Evolutionary conservation across 495 filamentous ascomycete species (phyloP).

Genomic region (Lichenothelia convexa): DNA sequence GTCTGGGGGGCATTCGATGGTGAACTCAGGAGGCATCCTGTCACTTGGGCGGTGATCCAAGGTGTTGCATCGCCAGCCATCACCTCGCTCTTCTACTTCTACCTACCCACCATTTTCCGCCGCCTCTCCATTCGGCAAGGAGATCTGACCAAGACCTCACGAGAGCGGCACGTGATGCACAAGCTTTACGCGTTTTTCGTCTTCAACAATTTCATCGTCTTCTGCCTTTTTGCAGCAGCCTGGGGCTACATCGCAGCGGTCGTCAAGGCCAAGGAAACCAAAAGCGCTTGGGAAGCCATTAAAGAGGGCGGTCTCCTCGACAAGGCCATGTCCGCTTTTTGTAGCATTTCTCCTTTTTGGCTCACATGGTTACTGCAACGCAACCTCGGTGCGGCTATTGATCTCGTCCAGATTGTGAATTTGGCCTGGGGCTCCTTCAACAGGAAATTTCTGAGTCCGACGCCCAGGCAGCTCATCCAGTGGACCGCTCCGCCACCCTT

Average conservation of each 20-base stretch:
- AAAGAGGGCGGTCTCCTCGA: slow-evolving; percentile 38
- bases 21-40: slow-evolving; percentile 39
- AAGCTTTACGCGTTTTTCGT: slow-evolving; percentile 94
- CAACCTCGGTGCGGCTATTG: slow-evolving; percentile 76
- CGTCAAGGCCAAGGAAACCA: slow-evolving; percentile 33
- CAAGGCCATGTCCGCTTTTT: slow-evolving; percentile 48
- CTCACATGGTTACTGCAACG: slow-evolving; percentile 82
- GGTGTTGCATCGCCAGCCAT: slow-evolving; percentile 87
- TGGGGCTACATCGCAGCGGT: slow-evolving; percentile 55
- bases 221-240: slow-evolving; percentile 68
- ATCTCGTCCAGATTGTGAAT: slow-evolving; percentile 68
- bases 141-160: slow-evolving; percentile 75
- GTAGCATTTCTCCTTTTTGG: slow-evolving; percentile 77
- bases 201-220: slow-evolving; percentile 90
- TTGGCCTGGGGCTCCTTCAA: slow-evolving; percentile 65
- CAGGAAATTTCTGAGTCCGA: slow-evolving; percentile 69
- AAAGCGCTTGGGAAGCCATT: slow-evolving; percentile 50
- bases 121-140: slow-evolving; percentile 60
- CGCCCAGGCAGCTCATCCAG: slow-evolving; percentile 82
- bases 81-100: slow-evolving; percentile 72
- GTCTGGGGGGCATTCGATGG: slow-evolving; percentile 64
- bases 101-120: slow-evolving; percentile 82
- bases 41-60: slow-evolving; percentile 71
- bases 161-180: slow-evolving; percentile 79
- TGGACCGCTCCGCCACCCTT: slow-evolving; percentile 83